These are phyloP conservation scores for Aaosphaeria pasadenensis DNA, from an alignment of 2,329 filamentous ascomycete species.

Conservation along the genomic window DNA sequence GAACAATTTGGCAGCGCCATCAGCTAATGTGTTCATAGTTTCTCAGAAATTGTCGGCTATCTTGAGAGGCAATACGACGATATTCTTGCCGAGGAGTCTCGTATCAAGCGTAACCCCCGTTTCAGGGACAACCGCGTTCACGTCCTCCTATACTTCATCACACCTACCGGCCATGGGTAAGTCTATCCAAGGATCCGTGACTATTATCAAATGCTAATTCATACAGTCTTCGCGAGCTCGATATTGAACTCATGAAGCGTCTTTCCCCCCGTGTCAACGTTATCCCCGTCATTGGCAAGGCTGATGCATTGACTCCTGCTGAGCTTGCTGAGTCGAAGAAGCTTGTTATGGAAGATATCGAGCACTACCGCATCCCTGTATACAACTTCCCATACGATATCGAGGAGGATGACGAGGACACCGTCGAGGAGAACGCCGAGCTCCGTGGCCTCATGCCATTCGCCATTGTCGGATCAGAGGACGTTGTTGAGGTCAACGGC, in stretches of 20 bases:
- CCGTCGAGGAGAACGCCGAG: constrained; percentile 98
- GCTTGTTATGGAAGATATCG: constrained; percentile 99
- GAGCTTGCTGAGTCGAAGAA: constrained; percentile 99
- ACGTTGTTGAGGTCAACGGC: constrained; percentile 89
- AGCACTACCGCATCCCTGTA: constrained; percentile 98
- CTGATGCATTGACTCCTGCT: constrained; percentile 92
- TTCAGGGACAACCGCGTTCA: constrained; percentile 99
- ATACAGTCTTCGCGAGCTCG: constrained; percentile 86
- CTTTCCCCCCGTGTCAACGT: constrained; percentile 97
- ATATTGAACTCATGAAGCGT: constrained; percentile 99
- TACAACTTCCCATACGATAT: constrained; percentile 99
- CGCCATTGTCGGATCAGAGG: constrained; percentile 96
- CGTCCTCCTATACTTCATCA: constrained; percentile 98
- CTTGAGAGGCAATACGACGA: constrained; percentile 99
- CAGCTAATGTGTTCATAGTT: constrained; percentile 54
- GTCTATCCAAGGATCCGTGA: constrained; percentile 24
- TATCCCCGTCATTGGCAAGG: constrained; percentile 97
- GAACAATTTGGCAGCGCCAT: too few relatives aligned
- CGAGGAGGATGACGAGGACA: constrained; percentile 98
- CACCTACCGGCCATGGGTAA: constrained; percentile 91
- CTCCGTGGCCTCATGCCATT: constrained; percentile 97
- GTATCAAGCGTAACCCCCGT: constrained; percentile 99
- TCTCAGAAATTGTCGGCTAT: constrained; percentile 96
- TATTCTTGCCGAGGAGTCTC: constrained; percentile 97
- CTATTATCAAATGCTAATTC: neutral